Percentiles rank a stretch among this genome's conserved stretches.
Conservation (phyloP, 2,329 filamentous ascomycete species). For the Byssochlamys sp. region DNA sequence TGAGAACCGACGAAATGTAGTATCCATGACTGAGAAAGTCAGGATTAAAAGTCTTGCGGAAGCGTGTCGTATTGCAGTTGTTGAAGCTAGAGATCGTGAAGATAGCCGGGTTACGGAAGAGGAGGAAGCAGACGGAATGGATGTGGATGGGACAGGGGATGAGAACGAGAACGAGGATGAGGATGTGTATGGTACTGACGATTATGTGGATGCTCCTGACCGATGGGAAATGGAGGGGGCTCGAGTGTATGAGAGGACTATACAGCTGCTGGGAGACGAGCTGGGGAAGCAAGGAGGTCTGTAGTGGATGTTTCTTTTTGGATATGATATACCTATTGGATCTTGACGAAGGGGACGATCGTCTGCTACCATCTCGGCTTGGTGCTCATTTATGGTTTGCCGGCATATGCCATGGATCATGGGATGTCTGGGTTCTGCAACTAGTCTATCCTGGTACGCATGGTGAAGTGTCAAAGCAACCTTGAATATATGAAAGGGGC, state of each 20-base stretch:
- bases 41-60: conserved; percentile 74
- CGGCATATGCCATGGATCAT: background rate
- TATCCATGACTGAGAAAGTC: conserved; percentile 76
- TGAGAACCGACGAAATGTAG: conserved; percentile 43
- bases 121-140: conserved; percentile 28
- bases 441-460: background rate
- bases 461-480: background rate
- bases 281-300: conserved; percentile 40
- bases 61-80: conserved; percentile 59
- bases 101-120: conserved; percentile 32
- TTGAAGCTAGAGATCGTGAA: conserved; percentile 50
- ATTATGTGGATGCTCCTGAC: conserved; percentile 23
- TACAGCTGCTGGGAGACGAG: conserved; percentile 62
- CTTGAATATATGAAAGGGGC: no score
- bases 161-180: conserved; percentile 32
- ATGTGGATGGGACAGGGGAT: conserved; percentile 16
- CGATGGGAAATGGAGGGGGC: conserved; percentile 59
- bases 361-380: background rate
- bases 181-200: conserved; percentile 27
- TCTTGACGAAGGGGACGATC: background rate
- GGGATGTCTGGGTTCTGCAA: background rate
- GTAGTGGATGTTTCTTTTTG: conserved; percentile 1
- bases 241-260: conserved; percentile 68
- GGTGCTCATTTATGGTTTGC: background rate
- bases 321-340: background rate